phyloP scores from a whole-genome alignment of 208 protist genomes.

The Acanthamoeba healyi region DNA sequence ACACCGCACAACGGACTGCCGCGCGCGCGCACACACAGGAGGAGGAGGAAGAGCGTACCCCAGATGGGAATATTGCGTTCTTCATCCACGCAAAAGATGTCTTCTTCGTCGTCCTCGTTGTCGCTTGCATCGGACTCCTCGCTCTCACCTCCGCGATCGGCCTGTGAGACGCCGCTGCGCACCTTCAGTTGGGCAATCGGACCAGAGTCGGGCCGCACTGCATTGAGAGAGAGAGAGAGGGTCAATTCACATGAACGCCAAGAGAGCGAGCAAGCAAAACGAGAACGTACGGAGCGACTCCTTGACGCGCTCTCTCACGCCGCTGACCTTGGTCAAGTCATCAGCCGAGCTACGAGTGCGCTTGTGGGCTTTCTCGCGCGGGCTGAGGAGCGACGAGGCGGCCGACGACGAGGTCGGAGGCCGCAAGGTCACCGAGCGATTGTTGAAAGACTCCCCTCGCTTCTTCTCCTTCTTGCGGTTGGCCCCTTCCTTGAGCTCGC shows the following conservation, averaged over 20 bases:
- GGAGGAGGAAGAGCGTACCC: background rate
- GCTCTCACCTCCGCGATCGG: background rate
- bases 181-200: background rate
- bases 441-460: slow-evolving; percentile 33
- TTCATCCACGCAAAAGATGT: background rate
- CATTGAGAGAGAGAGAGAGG: background rate
- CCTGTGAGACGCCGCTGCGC: background rate
- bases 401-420: background rate
- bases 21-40: background rate
- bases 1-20: too few species aligned
- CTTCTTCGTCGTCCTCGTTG: slow-evolving; percentile 25
- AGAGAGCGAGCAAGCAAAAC: background rate
- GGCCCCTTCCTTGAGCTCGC: background rate
- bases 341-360: slow-evolving; percentile 45
- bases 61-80: slow-evolving; percentile 23
- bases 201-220: background rate
- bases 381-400: background rate
- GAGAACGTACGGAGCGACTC: slow-evolving; percentile 9
- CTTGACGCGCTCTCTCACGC: background rate
- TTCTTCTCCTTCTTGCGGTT: slow-evolving; percentile 48
- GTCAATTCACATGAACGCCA: background rate
- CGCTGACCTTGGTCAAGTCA: background rate
- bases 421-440: slow-evolving; percentile 17
- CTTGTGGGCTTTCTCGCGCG: slow-evolving; percentile 51
- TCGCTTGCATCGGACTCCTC: slow-evolving; percentile 25